Base-by-base conservation (phyloP, 2,329 filamentous ascomycete genomes). In the Chaetomium globosum region DNA sequence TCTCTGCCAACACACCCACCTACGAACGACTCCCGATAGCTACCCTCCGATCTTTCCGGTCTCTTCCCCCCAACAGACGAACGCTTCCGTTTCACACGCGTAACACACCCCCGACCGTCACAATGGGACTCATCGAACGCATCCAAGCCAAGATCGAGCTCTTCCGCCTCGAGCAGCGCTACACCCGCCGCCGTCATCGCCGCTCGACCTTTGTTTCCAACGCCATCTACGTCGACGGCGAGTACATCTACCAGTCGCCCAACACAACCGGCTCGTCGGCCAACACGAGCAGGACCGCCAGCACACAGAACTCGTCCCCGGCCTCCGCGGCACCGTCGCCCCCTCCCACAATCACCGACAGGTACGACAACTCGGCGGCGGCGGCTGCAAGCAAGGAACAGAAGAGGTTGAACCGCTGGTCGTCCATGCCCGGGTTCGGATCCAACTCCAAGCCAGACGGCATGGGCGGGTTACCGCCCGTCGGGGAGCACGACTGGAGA, bases 141-240 rank as follows among this genome's bases (percentile, higher is more conserved):
- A 83, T 88, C 75, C 83, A 88, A 72, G 83, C 85, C 66, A 87
- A 90, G 82, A 82, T 96, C 73, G 93, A 98, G 83, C 87, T 98
- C 74, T 95, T 96, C 83, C 91, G 93, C 58, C 89, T 98, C 71
- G 94, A 98, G 81, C 90, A 97, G 81, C 90, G 92, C 73, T 98
- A 98, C 83, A 96, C 93, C 59, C 90, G 90, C 74, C 90, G 92
- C 76, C 92, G 94, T 74, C 80, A 87, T 73, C 91, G 94, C 72
- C 92, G 94, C 77, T 93, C 89, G 62, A 95, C 91, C 67, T 97
- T 96, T 77, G 88, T 90, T 75, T 93, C 91, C 75, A 93, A 92
- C 74, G 94, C 93, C 33, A 85, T 91, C 76, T 98, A 98, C 78
- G 90, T 97, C 70, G 92, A 98, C 76, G 95, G 93, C 79, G 94